These are phyloP conservation scores for Ophiostoma australiae DNA, from an alignment of 2,329 filamentous ascomycete genomes.

Conservation along the genomic window DNA sequence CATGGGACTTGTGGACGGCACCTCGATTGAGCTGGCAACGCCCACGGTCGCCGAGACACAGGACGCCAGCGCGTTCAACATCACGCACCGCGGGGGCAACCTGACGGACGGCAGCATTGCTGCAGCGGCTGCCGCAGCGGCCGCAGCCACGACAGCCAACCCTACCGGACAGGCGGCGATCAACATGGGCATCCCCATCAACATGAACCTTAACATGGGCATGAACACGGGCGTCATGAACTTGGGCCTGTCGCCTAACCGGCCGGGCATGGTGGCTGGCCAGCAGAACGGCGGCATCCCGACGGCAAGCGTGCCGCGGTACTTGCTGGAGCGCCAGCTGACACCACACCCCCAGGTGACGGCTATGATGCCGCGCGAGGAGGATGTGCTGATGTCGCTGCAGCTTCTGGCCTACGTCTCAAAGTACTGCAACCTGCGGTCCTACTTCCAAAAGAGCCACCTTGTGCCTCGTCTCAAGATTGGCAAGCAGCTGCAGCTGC, in stretches of 20 bases:
- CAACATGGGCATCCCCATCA: slow-evolving; percentile 10
- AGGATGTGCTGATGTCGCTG: slow-evolving; percentile 96
- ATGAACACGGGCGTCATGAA: slow-evolving; percentile 9
- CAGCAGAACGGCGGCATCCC: slow-evolving; percentile 65
- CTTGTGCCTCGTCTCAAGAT: slow-evolving; percentile 89
- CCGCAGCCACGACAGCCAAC: slow-evolving; percentile 46
- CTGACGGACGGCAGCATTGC: slow-evolving; percentile 76
- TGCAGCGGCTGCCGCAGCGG: slow-evolving; percentile 41
- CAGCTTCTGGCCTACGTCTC: slow-evolving; percentile 96
- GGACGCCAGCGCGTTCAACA: slow-evolving; percentile 87
- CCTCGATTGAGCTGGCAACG: slow-evolving; percentile 68
- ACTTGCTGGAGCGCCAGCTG: slow-evolving; percentile 68
- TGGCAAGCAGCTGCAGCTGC: slow-evolving; percentile 71
- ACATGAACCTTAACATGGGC: slow-evolving; percentile 9
- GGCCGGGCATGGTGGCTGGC: slow-evolving; percentile 64
- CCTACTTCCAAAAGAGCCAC: slow-evolving; percentile 93
- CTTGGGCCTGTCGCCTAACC: slow-evolving; percentile 69
- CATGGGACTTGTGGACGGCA: slow-evolving; percentile 55
- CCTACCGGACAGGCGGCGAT: slow-evolving; percentile 11
- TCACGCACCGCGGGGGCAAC: slow-evolving; percentile 70
- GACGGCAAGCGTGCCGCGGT: slow-evolving; percentile 68
- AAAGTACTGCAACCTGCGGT: slow-evolving; percentile 93
- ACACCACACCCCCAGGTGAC: slow-evolving; percentile 68
- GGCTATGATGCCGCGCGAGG: slow-evolving; percentile 89
- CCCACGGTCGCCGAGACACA: slow-evolving; percentile 79